Conservation (phyloP, 106 monocot genomes). For the Platanthera zijinensis region DNA sequence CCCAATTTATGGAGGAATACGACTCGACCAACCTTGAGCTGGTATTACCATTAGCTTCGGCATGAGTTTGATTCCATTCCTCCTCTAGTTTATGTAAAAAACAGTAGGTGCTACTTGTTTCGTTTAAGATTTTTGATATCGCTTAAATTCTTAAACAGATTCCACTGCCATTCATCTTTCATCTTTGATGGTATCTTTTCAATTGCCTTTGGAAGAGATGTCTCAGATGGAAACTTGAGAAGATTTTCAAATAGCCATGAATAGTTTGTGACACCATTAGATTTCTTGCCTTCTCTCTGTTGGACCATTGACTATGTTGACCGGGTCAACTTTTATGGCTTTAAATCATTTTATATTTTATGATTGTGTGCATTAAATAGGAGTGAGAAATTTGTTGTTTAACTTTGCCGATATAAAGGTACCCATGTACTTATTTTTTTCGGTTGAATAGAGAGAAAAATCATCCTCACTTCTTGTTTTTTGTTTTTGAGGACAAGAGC, state of each 20-base stretch:
- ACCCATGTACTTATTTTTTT: no score
- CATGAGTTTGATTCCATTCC: constrained; percentile 38
- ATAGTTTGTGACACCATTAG: constrained; percentile 77
- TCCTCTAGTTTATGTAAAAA: constrained; percentile 60
- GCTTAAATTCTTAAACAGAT: constrained; percentile 43
- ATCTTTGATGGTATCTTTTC: constrained; percentile 42
- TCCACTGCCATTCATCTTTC: constrained; percentile 80
- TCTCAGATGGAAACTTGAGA: constrained; percentile 70
- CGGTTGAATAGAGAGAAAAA: no score
- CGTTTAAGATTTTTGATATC: constrained; percentile 16
- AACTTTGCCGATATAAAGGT: no score
- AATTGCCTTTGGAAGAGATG: constrained; percentile 38
- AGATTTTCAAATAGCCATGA: constrained; percentile 61
- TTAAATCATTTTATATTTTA: no score
- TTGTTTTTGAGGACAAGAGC: no score
- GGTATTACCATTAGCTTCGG: constrained; percentile 22
- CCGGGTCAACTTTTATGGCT: no score
- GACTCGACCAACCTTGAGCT: constrained; percentile 33
- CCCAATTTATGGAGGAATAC: constrained; percentile 61
- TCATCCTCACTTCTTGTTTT: no score
- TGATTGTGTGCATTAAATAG: no score
- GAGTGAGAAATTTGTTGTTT: no score
- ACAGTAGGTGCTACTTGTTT: constrained; percentile 12
- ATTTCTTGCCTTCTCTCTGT: constrained; percentile 51
- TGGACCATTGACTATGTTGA: no score